Base-by-base conservation (phyloP, 768 basidiomycete species). In the Tylopilus rubrobrunneus region DNA sequence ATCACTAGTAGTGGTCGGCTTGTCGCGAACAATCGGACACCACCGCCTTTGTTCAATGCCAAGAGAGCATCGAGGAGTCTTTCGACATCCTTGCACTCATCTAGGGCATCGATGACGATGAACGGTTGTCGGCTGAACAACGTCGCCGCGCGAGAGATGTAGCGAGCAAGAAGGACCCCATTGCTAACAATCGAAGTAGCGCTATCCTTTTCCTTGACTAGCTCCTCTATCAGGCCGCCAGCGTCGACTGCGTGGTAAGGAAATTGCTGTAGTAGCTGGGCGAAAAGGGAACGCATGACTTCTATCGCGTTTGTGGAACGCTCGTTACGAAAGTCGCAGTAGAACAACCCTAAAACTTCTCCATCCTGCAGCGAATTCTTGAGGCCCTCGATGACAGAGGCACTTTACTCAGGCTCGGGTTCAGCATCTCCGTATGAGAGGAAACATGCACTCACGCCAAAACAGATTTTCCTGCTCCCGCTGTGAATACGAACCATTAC, bases 31-130 rank as follows among this genome's bases (percentile, higher is more conserved):
- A 62, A 23, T 8, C 53, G 56, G 7, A 62, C 7, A 17, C 36
- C 11, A 1, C 36, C 25, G 0, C 12, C 14, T 12, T 48, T 31
- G 0, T 42, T 29, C 51, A 59, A 15, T 8, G 36, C 40, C 0
- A 4, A 1, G 9, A 63, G 21, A 10, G 43, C 55, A 11, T 25
- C n/a, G 0, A 62, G 28, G 14, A 59, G 48, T 0, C 25, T n/a
- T 9, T 55, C 43, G 7, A 60, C 3, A 5, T 59, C 51, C 19
- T 40, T 28, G 34, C 62, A 63, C 46, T 63, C 62, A 19, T 64
- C 62, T 1, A 64, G 37, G 0, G 54, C 62, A 21, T 64, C 62
- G 1, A 64, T 43, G 5, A 56, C 48, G 2, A 60, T 1, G 8
- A 53, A 17, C 0, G 58, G 62, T 5, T 17, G 52, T 3, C n/a